phyloP scores from a whole-genome alignment of 257 asterid species.

The Datura wrightii region DNA sequence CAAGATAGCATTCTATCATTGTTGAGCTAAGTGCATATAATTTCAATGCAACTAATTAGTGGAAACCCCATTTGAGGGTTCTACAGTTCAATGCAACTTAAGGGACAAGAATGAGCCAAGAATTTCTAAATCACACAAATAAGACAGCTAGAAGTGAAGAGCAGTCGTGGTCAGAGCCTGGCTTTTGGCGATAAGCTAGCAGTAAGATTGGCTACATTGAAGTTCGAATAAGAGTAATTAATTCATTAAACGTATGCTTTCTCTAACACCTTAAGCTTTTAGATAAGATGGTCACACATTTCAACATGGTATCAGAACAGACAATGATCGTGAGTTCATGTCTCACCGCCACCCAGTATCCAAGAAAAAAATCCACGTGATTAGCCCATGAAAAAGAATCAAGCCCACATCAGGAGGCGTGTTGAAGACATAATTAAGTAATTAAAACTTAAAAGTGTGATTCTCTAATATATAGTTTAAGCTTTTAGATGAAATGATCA shows the following conservation, averaged over 20 bases:
- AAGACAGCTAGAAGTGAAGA: not conserved
- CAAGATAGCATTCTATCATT: not conserved
- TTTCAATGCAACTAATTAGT: not conserved
- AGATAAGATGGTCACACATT: not conserved
- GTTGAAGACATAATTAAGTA: not conserved
- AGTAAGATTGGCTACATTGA: not conserved
- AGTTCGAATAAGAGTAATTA: not conserved
- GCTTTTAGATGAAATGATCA: not conserved
- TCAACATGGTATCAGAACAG: not conserved
- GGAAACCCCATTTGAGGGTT: not conserved
- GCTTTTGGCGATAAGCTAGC: not conserved
- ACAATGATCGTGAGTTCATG: not conserved
- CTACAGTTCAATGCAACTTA: not conserved
- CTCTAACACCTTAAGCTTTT: not conserved
- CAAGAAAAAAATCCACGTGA: not conserved
- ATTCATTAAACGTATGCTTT: not conserved
- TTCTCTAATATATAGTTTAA: not conserved
- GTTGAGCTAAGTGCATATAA: not conserved
- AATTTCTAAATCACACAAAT: constrained; percentile 23
- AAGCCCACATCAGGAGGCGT: not conserved
- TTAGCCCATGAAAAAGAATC: not conserved
- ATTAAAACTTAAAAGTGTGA: not conserved
- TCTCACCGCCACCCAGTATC: not conserved
- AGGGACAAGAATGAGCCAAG: constrained; percentile 26
- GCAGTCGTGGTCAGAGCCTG: not conserved